Base-by-base conservation (phyloP, 2,329 filamentous ascomycete species). In the Orbilia quercus region DNA sequence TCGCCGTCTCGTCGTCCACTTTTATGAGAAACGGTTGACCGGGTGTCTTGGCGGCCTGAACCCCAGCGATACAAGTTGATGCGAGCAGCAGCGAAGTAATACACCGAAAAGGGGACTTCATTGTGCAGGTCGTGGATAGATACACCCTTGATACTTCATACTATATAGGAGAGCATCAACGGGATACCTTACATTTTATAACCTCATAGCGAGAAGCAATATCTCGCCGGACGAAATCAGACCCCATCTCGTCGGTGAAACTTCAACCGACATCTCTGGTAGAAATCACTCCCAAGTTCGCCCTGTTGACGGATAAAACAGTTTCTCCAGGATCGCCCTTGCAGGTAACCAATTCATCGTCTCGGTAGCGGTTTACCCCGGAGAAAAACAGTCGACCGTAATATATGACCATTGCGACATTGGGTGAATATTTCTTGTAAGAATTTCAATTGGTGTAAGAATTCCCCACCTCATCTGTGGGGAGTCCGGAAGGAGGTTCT, bases 21-120 rank as follows among this genome's bases (percentile, higher is more conserved):
- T 58, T 58, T 18, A 44, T 28, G 54, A 58, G 54, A 45, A 58
- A 58, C 12, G 54, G 54, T 22, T 58, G 44, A 14, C 54, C 38
- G 2, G 54, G 31, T 7, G 40, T 36, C n/a, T 42, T 28, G 12
- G 54, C 48, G 48, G 48, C 7, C 11, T 36, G 20, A 2, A 18
- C 48, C 1, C 18, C 48, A 20, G 28, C 20, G 2, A 25, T 20
- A 6, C 12, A 20, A 7, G 14, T 7, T n/a, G 34, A 25, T 11
- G 36, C 25, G 7, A 36, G 11, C 28, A 53, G 20, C 28, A 53
- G 48, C 2, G 48, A 53, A 36, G 28, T 25, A 36, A 53, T 2
- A 3, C 7, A 31, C 31, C 20, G 48, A 7, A 36, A 5, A 5
- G 11, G 12, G 5, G 12, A 16, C 48, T 23, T 31, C 48, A 53